A percentile compares a stretch with the other conserved stretches of the same genome.
These are phyloP conservation scores for Tagetes patula DNA, from an alignment of 129 eudicot species.

Conservation along the genomic window DNA sequence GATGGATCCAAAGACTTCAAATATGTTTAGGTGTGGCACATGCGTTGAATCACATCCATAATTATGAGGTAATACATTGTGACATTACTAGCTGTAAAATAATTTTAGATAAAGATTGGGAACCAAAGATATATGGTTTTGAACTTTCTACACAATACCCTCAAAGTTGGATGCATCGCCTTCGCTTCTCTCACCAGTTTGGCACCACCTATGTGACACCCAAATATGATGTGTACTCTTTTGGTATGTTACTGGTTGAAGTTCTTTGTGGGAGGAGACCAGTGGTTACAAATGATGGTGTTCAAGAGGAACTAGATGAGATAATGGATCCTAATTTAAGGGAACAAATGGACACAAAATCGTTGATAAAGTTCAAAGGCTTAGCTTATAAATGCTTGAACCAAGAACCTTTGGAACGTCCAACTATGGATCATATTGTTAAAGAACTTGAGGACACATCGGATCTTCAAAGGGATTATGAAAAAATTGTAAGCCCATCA, in stretches of 20 bases:
- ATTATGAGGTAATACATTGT: constrained; percentile 11
- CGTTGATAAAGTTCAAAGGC: not conserved
- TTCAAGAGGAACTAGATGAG: constrained; percentile 3
- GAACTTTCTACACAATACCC: constrained; percentile 21
- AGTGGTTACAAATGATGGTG: not conserved
- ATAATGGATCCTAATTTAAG: constrained; percentile 7
- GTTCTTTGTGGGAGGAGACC: constrained; percentile 21
- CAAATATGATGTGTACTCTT: constrained; percentile 28
- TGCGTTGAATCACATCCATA: not conserved
- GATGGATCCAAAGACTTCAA: constrained; percentile 2
- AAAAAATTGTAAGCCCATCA: not conserved
- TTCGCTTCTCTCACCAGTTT: constrained; percentile 7
- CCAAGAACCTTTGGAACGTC: constrained; percentile 6
- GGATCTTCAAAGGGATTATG: constrained; percentile 7
- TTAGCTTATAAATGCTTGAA: constrained; percentile 12
- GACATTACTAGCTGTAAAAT: not conserved
- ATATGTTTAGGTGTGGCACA: constrained; percentile 12
- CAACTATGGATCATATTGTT: constrained; percentile 12
- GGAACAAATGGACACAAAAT: not conserved
- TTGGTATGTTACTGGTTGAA: constrained; percentile 16
- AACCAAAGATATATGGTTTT: constrained; percentile 12
- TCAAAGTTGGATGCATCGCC: constrained; percentile 20
- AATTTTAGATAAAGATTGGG: constrained; percentile 12
- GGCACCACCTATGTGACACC: constrained; percentile 6
- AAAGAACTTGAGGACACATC: constrained; percentile 18